phyloP scores from a whole-genome alignment of 257 asterid species.

The Primulina tabacum region DNA sequence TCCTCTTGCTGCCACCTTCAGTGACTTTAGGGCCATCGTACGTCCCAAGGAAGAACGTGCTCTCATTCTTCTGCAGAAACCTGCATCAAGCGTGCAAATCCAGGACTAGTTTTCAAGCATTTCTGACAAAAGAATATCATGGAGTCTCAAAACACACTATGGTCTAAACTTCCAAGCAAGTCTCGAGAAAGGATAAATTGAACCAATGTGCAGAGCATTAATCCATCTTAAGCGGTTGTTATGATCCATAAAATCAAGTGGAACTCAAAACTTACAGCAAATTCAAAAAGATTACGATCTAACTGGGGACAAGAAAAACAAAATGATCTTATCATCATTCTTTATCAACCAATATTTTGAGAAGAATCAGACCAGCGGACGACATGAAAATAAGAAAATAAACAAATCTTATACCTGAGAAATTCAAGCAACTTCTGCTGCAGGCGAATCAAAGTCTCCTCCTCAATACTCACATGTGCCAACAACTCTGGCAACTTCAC shows the following conservation, averaged over 20 bases:
- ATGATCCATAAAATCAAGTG: background rate
- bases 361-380: constrained; percentile 8
- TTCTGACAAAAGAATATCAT: background rate
- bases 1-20: constrained; percentile 55
- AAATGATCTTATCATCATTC: background rate
- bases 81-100: constrained; percentile 38
- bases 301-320: background rate
- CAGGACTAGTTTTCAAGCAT: constrained; percentile 1
- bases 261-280: background rate
- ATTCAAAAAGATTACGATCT: background rate
- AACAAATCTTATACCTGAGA: constrained; percentile 57
- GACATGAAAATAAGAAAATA: constrained; percentile 14
- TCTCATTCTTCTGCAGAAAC: constrained; percentile 75
- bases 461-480: constrained; percentile 67
- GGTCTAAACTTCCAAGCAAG: background rate
- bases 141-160: background rate
- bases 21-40: constrained; percentile 55
- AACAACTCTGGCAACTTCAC: constrained; percentile 88
- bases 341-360: background rate
- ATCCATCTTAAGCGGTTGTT: background rate
- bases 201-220: background rate
- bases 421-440: constrained; percentile 84
- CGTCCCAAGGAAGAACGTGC: constrained; percentile 54
- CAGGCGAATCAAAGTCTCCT: constrained; percentile 60
- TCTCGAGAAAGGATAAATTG: background rate